These are phyloP conservation scores for Plantago elongata DNA, from an alignment of 257 asterid genomes.

Conservation along the genomic window DNA sequence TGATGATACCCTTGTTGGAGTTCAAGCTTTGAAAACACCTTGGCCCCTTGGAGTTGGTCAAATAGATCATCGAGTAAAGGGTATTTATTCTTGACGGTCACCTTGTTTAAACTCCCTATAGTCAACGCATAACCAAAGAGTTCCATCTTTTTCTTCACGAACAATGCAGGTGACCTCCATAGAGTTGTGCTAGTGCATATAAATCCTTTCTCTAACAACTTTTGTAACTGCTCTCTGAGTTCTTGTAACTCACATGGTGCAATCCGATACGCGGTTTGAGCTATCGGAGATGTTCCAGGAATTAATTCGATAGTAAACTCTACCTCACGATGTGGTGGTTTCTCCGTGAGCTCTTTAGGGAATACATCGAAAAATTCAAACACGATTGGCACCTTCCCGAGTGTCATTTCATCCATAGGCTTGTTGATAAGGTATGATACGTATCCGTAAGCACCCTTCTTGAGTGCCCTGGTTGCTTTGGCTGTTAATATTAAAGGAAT, in stretches of 20 bases:
- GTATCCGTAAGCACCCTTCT: too few relatives aligned
- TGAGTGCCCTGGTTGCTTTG: too few relatives aligned
- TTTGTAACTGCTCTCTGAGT: neutral
- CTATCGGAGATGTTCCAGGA: neutral
- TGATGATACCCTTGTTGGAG: neutral
- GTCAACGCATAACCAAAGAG: too few relatives aligned
- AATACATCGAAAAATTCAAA: neutral
- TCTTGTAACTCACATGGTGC: neutral
- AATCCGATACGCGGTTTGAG: neutral
- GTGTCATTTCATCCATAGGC: neutral
- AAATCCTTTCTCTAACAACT: neutral
- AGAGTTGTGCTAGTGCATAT: neutral
- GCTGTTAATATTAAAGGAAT: too few relatives aligned
- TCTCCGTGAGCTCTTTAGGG: neutral
- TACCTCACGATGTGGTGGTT: too few relatives aligned
- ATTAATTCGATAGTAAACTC: too few relatives aligned
- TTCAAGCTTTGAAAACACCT: neutral
- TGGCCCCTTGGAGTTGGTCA: neutral
- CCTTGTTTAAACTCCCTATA: neutral
- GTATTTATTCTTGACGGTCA: neutral
- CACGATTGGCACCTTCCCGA: neutral
- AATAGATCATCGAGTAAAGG: neutral
- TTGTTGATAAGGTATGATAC: neutral
- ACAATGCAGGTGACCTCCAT: too few relatives aligned
- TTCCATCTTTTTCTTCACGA: too few relatives aligned